phyloP scores from a whole-genome alignment of 169 alveolate genomes.

The Amoebophrya sp. region DNA sequence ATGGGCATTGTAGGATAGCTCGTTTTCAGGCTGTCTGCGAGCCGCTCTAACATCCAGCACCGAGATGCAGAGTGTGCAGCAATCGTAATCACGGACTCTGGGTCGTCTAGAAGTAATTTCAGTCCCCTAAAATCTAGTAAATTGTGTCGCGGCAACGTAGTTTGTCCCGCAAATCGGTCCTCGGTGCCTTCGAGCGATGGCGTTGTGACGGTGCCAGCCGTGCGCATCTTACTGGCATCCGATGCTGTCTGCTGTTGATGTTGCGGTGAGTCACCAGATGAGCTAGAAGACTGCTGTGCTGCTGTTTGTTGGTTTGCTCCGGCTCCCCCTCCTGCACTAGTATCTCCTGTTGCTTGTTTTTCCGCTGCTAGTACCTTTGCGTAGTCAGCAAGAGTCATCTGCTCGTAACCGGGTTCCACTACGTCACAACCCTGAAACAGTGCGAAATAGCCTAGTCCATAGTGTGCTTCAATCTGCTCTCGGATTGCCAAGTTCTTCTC shows the following conservation, averaged over 20 bases:
- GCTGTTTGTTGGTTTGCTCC: no score
- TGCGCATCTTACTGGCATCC: no score
- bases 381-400: not conserved
- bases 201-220: no score
- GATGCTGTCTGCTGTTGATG: no score
- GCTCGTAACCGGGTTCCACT: not conserved
- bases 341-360: not conserved
- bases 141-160: not conserved
- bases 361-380: not conserved
- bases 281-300: no score
- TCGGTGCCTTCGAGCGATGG: no score
- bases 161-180: no score
- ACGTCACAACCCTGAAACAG: not conserved
- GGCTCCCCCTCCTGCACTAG: no score
- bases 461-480: not conserved
- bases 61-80: constrained; percentile 33
- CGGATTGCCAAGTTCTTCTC: not conserved
- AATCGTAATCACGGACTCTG: not conserved
- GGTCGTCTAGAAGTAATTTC: not conserved
- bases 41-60: constrained; percentile 26
- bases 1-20: not conserved
- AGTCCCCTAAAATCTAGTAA: not conserved
- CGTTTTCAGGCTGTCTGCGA: not conserved
- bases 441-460: not conserved
- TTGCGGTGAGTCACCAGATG: no score